Evolutionary conservation across 345 rosid genomes (phyloP).

Genomic region (Camelina sativa): DNA sequence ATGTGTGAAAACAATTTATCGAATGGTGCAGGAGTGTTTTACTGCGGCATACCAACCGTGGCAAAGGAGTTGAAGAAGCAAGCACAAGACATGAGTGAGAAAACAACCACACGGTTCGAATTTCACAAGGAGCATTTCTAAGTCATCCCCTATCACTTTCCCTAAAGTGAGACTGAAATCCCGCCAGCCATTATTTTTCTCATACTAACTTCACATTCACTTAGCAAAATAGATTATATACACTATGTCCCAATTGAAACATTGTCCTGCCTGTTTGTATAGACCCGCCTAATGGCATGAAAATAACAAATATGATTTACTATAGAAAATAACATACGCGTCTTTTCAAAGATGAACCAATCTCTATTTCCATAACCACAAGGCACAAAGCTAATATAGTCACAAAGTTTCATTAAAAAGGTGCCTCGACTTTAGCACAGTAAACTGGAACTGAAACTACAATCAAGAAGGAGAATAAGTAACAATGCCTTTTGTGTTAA

Average conservation of each 20-base stretch:
- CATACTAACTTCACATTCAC: constrained; percentile 41
- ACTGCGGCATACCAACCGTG: constrained; percentile 83
- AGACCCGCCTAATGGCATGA: constrained; percentile 44
- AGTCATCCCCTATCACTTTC: constrained; percentile 31
- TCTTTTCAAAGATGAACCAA: background rate
- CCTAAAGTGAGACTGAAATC: constrained; percentile 34
- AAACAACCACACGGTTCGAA: constrained; percentile 79
- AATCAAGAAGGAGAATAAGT: constrained; percentile 11
- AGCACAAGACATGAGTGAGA: constrained; percentile 68
- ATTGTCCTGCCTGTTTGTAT: constrained; percentile 41
- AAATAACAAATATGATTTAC: constrained; percentile 33
- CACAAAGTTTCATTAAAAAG: constrained; percentile 9
- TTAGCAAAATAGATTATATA: constrained; percentile 42
- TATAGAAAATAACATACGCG: constrained; percentile 11
- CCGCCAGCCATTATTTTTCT: constrained; percentile 34
- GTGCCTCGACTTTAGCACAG: constrained; percentile 7
- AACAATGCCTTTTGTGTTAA: constrained; percentile 1
- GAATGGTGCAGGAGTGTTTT: constrained; percentile 81
- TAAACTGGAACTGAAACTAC: background rate
- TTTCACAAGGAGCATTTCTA: constrained; percentile 95
- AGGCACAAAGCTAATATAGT: constrained; percentile 13
- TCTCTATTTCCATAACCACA: constrained; percentile 26
- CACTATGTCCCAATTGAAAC: constrained; percentile 22
- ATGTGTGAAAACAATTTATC: background rate
- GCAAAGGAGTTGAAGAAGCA: constrained; percentile 87